Percentiles rank a stretch among this genome's conserved stretches.
These are phyloP conservation scores for Nadsonia commutata DNA, from an alignment of 1,139 yeast genomes.

Conservation along the genomic window DNA sequence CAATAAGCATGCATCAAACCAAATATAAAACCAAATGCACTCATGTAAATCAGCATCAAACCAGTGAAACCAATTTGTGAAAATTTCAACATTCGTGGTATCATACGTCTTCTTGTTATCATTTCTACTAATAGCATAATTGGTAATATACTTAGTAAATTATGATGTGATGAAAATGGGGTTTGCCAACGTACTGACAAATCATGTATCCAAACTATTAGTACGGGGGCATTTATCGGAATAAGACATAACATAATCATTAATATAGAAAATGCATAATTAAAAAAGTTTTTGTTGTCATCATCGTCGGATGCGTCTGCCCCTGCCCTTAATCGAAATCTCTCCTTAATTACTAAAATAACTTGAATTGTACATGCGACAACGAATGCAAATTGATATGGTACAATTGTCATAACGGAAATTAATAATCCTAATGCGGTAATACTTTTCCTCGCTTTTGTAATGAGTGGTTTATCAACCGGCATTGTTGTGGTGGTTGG, in stretches of 20 bases:
- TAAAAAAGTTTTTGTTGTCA: conserved; percentile 9
- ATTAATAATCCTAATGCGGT: conserved; percentile 27
- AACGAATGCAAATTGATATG: conserved; percentile 64
- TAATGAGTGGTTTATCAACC: not conserved
- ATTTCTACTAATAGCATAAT: conserved; percentile 18
- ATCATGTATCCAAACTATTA: conserved; percentile 24
- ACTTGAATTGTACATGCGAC: conserved; percentile 33
- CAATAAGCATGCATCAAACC: conserved; percentile 23
- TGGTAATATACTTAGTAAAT: conserved; percentile 20
- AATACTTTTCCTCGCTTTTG: conserved; percentile 10
- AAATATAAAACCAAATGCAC: conserved; percentile 17
- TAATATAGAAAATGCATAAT: conserved; percentile 17
- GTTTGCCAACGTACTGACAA: conserved; percentile 18
- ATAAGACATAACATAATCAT: conserved; percentile 20
- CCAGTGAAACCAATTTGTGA: conserved; percentile 13
- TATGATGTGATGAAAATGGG: conserved; percentile 19
- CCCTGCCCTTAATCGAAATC: not conserved
- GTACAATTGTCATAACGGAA: conserved; percentile 46
- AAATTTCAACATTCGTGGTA: conserved; percentile 15
- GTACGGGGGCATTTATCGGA: conserved; percentile 21
- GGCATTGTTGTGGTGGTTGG: not conserved
- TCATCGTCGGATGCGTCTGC: not conserved
- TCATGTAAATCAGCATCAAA: conserved; percentile 15
- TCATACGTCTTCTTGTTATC: conserved; percentile 15
- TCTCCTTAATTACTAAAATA: conserved; percentile 9